phyloP scores from a whole-genome alignment of 768 basidiomycete species.

The Trametes villosa region DNA sequence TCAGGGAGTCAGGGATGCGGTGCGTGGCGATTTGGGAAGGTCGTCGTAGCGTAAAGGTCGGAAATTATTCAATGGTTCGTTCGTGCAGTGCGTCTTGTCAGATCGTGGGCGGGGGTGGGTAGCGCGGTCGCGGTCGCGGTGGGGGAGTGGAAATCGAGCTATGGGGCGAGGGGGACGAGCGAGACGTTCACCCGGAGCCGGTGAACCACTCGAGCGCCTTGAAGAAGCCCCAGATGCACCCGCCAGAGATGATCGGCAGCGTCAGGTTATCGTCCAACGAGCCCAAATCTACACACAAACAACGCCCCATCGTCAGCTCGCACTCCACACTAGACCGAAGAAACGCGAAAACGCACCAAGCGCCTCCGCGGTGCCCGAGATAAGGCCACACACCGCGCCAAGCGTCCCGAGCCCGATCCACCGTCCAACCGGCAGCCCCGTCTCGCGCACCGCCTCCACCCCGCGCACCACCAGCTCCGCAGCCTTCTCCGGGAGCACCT shows the following conservation, averaged over 20 bases:
- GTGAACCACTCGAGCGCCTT: conserved; percentile 44
- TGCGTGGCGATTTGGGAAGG: not conserved
- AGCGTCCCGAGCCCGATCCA: conserved; percentile 58
- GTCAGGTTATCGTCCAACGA: conserved; percentile 89
- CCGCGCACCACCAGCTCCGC: conserved; percentile 33
- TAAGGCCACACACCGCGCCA: conserved; percentile 69
- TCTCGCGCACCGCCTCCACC: conserved; percentile 24
- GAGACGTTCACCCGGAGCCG: not conserved
- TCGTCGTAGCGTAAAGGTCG: not conserved
- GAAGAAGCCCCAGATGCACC: conserved; percentile 62
- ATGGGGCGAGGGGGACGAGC: not conserved
- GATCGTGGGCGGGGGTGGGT: not conserved
- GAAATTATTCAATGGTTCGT: no score
- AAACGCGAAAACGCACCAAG: conserved; percentile 59
- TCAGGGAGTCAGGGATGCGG: no score
- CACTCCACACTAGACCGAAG: conserved; percentile 4
- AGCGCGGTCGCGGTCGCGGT: not conserved
- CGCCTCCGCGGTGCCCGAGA: conserved; percentile 88
- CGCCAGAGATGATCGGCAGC: conserved; percentile 85
- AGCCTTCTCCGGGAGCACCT: conserved; percentile 19
- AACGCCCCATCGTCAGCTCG: conserved; percentile 6
- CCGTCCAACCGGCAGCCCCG: conserved; percentile 40
- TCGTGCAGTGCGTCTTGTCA: not conserved
- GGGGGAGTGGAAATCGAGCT: no score
- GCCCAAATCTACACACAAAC: conserved; percentile 65